phyloP scores from a whole-genome alignment of 257 asterid genomes.

The Schizonepeta tenuifolia region DNA sequence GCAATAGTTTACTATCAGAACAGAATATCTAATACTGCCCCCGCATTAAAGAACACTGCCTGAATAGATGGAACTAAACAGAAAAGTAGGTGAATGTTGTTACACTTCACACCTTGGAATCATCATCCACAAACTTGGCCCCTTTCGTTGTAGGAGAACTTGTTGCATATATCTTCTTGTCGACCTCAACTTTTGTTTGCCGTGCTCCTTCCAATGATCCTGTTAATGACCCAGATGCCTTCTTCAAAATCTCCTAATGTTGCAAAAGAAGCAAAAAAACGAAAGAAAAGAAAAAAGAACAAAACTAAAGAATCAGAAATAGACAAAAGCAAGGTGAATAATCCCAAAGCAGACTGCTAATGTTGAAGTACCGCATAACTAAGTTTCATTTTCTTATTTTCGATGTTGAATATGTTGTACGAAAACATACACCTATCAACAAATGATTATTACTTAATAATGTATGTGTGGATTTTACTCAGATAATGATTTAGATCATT shows the following conservation, averaged over 20 bases:
- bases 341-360: conserved; percentile 22
- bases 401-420: background rate
- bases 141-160: conserved; percentile 47
- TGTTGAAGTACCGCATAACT: background rate
- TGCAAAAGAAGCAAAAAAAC: conserved; percentile 18
- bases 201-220: conserved; percentile 46
- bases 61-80: conserved; percentile 1
- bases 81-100: too few relatives aligned
- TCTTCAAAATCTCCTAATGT: conserved; percentile 71
- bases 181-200: conserved; percentile 48
- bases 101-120: too few relatives aligned
- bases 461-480: background rate
- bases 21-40: too few relatives aligned
- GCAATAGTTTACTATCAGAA: too few relatives aligned
- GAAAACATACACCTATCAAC: background rate
- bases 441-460: background rate
- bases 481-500: too few relatives aligned
- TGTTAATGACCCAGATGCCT: conserved; percentile 54
- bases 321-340: conserved; percentile 23
- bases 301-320: conserved; percentile 21
- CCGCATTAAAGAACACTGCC: too few relatives aligned
- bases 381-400: background rate
- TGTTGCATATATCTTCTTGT: conserved; percentile 44
- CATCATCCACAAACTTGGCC: too few relatives aligned
- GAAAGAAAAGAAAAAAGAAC: conserved; percentile 27